Evolutionary conservation across 805 yeast genomes (phyloP), one percentile per base, ranked within the genome.

Genomic region (Sungouiella thailandica): DNA sequence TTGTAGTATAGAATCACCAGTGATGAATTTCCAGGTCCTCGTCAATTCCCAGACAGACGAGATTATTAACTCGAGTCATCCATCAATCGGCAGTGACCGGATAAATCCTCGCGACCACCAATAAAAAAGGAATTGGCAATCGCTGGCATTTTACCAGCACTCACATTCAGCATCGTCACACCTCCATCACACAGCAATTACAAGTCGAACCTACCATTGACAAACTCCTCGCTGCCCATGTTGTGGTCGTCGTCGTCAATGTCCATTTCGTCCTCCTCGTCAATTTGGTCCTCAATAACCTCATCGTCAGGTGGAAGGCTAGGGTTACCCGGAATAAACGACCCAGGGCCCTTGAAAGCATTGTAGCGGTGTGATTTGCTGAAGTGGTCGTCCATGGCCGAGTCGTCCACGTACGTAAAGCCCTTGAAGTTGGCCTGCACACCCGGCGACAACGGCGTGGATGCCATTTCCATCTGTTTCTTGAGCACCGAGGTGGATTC

Each of bases 351-450:
- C 35, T 53, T 64, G 52, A 57, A 68, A 2, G 63, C 39, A 50
- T 55, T 60, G 39, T 43, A 43, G 34, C 70, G 53, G 37, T 59
- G 62, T 4, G 64, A 60, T 37, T 58, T 60, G 31, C 65, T 63
- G 43, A 83, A 82, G 59, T 83, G 84, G 47, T 89, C 96, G 51
- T 89, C 95, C 71, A 90, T 79, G 19, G 95, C 76, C 17, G 94
- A 82, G 43, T 85, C 97, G 57, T 89, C 96, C 31, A 90, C 97
- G 59, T 84, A 93, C 0, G 98, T 93, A 59, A 93, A 93, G 0
- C 98, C 98, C 50, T 86, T 87, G 65, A 93, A 93, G 56, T 89
- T 89, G 33, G 93, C 97, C 64, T 93, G 98, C 51, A 90, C 79
- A 0, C 94, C 96, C 3, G 96, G 96, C 7, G 94, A 81, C 43